Evolutionary conservation across 2,329 filamentous ascomycete species (phyloP).

Genomic region (Trichoderma breve): DNA sequence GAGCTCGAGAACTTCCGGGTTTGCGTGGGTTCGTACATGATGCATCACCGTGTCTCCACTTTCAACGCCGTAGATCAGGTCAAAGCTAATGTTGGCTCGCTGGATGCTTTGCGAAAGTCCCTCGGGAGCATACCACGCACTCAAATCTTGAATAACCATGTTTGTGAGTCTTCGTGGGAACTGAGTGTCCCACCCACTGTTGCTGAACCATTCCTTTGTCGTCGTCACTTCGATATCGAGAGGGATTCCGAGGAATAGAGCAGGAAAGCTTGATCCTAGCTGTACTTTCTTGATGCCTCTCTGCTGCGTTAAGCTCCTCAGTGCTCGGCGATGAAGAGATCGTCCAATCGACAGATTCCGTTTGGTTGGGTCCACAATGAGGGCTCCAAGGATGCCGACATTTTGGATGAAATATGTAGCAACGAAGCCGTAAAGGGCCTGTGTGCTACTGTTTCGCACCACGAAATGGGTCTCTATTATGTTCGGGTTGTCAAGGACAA

Average conservation of each 20-base stretch:
- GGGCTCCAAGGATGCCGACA: conserved; percentile 73
- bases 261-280: conserved; percentile 75
- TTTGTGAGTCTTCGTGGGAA: conserved; percentile 59
- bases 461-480: conserved; percentile 85
- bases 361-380: conserved; percentile 87
- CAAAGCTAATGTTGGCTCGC: conserved; percentile 72
- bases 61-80: conserved; percentile 77
- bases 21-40: conserved; percentile 70
- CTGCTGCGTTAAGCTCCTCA: conserved; percentile 69
- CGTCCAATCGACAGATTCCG: conserved; percentile 87
- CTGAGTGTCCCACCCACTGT: conserved; percentile 78
- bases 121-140: conserved; percentile 71
- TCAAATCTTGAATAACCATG: conserved; percentile 71
- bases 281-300: conserved; percentile 76
- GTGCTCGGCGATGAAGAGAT: conserved; percentile 81
- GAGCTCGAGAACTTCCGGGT: conserved; percentile 75
- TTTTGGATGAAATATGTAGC: conserved; percentile 77
- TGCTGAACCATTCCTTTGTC: conserved; percentile 78
- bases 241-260: conserved; percentile 83
- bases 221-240: conserved; percentile 47
- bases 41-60: conserved; percentile 71
- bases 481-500: conserved; percentile 68
- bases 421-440: conserved; percentile 87
- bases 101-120: conserved; percentile 73
- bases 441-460: conserved; percentile 89